Evolutionary conservation across 495 filamentous ascomycete genomes (phyloP).

Genomic region (Cercophora sp.): DNA sequence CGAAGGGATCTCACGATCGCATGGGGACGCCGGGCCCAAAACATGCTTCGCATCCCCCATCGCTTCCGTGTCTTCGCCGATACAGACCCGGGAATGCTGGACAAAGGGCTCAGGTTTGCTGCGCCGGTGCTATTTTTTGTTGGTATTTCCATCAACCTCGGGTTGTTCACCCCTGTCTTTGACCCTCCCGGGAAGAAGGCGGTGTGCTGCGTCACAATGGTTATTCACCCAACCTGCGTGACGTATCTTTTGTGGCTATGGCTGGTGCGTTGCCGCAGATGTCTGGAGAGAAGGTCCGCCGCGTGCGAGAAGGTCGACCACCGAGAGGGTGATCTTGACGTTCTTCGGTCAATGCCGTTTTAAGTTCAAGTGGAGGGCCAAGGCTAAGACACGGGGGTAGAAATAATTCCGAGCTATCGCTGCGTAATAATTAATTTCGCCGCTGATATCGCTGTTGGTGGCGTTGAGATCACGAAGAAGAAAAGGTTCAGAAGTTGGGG

Average conservation of each 20-base stretch:
- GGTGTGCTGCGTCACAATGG: constrained; percentile 1
- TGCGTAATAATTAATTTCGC: no score
- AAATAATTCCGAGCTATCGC: no score
- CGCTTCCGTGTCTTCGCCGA: constrained; percentile 3
- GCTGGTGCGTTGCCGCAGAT: background rate
- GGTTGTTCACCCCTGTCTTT: background rate
- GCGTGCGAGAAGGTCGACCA: constrained; percentile 7
- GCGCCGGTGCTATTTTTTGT: background rate
- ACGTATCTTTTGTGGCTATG: background rate
- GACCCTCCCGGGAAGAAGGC: background rate
- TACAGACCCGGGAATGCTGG: constrained; percentile 3
- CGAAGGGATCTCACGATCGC: constrained; percentile 5
- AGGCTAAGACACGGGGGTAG: no score
- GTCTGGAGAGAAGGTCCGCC: constrained; percentile 8
- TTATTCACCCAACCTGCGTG: constrained; percentile 1
- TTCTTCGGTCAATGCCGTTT: no score
- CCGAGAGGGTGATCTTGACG: no score
- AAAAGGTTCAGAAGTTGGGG: no score
- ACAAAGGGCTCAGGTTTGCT: constrained; percentile 3
- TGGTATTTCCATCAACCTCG: constrained; percentile 1
- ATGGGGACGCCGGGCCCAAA: constrained; percentile 4
- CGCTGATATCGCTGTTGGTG: no score
- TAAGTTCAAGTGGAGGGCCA: no score
- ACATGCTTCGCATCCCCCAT: constrained; percentile 2
- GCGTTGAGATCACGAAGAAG: no score